phyloP scores from a whole-genome alignment of 1,284 basidiomycete genomes.

The Rhodotorula glutinis region DNA sequence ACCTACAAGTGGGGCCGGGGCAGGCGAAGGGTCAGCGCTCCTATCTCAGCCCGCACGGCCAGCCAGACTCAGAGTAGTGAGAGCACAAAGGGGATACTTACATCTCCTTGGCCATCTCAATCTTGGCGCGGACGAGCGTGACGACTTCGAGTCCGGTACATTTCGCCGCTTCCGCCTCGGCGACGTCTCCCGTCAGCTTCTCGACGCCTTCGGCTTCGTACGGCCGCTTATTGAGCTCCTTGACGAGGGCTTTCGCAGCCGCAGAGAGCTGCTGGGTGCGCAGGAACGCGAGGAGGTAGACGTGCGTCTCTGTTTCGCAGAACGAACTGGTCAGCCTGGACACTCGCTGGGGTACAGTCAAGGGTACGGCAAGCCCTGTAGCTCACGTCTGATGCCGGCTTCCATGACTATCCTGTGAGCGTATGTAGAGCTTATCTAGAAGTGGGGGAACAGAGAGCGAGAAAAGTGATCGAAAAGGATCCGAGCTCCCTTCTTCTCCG shows the following conservation, averaged over 20 bases:
- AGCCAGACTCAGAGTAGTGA: too few species aligned
- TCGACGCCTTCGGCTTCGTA: constrained; percentile 6
- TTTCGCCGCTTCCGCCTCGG: constrained; percentile 46
- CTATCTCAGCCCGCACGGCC: too few species aligned
- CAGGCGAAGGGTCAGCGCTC: too few species aligned
- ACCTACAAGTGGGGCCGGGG: too few species aligned
- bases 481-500: too few species aligned
- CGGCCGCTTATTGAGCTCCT: constrained; percentile 33
- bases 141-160: constrained; percentile 20
- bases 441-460: background rate
- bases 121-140: constrained; percentile 22
- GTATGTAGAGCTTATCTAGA: background rate
- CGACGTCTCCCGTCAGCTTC: constrained; percentile 13
- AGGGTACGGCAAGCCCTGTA: too few species aligned
- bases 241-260: constrained; percentile 47
- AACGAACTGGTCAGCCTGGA: background rate
- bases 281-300: constrained; percentile 68
- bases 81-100: constrained; percentile 6
- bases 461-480: background rate
- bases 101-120: constrained; percentile 22
- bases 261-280: constrained; percentile 61
- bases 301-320: constrained; percentile 60
- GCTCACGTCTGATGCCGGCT: background rate
- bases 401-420: background rate
- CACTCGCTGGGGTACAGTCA: background rate